phyloP scores from a whole-genome alignment of 768 basidiomycete species.

The Tricholoma bakamatsutake region DNA sequence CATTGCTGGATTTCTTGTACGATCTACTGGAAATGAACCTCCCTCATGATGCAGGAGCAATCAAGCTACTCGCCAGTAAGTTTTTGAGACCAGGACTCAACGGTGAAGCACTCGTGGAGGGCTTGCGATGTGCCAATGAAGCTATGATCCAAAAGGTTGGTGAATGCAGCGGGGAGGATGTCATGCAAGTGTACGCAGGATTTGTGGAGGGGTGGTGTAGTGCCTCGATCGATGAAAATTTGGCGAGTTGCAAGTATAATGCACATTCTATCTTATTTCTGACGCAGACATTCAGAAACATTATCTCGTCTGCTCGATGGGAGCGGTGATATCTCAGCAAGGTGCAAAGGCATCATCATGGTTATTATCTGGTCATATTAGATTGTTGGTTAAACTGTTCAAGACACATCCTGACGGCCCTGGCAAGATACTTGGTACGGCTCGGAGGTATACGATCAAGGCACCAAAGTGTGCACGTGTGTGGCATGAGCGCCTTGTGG shows the following conservation, averaged over 20 bases:
- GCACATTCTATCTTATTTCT: background rate
- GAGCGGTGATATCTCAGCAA: conserved; percentile 23
- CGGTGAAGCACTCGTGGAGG: conserved; percentile 33
- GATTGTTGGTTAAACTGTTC: conserved; percentile 17
- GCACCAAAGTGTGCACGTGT: conserved; percentile 33
- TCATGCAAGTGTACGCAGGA: conserved; percentile 34
- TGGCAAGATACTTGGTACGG: conserved; percentile 32
- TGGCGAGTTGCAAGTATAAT: conserved; percentile 28
- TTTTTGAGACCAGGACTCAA: conserved; percentile 23
- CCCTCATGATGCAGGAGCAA: conserved; percentile 29
- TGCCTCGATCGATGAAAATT: conserved; percentile 39
- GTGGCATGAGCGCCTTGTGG: conserved; percentile 49
- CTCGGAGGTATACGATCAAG: conserved; percentile 40
- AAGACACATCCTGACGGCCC: conserved; percentile 9
- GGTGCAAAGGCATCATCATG: conserved; percentile 19
- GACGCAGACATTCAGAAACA: conserved; percentile 42
- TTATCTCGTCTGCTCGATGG: conserved; percentile 47
- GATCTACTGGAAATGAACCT: conserved; percentile 25
- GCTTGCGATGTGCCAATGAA: conserved; percentile 32
- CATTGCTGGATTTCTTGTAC: conserved; percentile 36
- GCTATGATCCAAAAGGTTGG: conserved; percentile 26
- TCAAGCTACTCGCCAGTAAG: conserved; percentile 29
- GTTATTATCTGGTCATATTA: conserved; percentile 27
- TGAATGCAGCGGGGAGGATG: conserved; percentile 17
- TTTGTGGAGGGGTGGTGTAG: conserved; percentile 52